Percentiles rank a stretch among this genome's conserved stretches.
Conservation (phyloP, 805 yeast species). For the Trichomonascus vanleenenianus region DNA sequence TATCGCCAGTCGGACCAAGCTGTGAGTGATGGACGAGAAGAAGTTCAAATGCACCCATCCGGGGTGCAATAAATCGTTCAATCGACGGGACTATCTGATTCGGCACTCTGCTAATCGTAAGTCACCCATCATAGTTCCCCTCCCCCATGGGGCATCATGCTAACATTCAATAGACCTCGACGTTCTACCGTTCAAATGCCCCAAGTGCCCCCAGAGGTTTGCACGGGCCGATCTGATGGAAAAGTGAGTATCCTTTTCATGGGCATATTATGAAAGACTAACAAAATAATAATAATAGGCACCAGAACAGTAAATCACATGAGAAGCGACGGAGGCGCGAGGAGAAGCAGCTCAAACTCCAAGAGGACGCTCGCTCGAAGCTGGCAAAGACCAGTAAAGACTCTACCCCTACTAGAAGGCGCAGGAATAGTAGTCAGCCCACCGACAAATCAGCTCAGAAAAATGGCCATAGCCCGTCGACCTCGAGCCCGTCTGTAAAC, state of each 20-base stretch:
- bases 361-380: not conserved
- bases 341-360: constrained; percentile 8
- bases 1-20: too few species aligned
- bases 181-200: constrained; percentile 25
- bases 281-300: constrained; percentile 2
- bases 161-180: constrained; percentile 10
- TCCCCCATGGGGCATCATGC: not conserved
- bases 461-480: too few species aligned
- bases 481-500: too few species aligned
- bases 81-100: constrained; percentile 30
- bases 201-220: constrained; percentile 21
- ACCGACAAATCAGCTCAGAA: too few species aligned
- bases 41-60: constrained; percentile 29
- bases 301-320: constrained; percentile 18
- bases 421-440: too few species aligned
- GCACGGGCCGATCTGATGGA: constrained; percentile 26
- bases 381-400: not conserved
- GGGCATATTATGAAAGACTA: not conserved
- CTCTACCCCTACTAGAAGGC: too few species aligned
- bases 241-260: constrained; percentile 15
- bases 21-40: not conserved
- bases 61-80: constrained; percentile 30
- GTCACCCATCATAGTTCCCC: not conserved
- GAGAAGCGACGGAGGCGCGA: constrained; percentile 18
- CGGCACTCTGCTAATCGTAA: constrained; percentile 30